These are phyloP conservation scores for Candolleomyces eurysporus DNA, from an alignment of 768 basidiomycete species.

Conservation along the genomic window DNA sequence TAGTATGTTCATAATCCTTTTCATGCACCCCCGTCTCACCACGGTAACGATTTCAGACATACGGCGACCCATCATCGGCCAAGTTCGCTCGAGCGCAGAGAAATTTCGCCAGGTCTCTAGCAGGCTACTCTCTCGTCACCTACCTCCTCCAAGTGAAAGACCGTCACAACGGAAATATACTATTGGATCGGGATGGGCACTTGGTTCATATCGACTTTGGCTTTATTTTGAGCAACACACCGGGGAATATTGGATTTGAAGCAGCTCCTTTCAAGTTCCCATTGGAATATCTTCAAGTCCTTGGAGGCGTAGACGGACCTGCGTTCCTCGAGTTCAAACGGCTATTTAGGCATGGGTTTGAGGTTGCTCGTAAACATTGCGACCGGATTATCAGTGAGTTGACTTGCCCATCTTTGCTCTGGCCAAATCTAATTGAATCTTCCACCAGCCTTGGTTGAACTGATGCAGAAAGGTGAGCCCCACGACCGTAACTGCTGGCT, in stretches of 20 bases:
- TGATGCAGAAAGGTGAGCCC: slow-evolving; percentile 89
- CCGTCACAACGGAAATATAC: slow-evolving; percentile 97
- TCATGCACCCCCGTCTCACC: not conserved
- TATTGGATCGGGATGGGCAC: slow-evolving; percentile 93
- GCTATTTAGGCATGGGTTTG: slow-evolving; percentile 91
- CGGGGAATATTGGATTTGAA: slow-evolving; percentile 97
- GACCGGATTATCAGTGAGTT: slow-evolving; percentile 94
- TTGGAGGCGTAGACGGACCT: slow-evolving; percentile 79
- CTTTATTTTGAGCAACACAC: slow-evolving; percentile 95
- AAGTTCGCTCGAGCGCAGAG: slow-evolving; percentile 88
- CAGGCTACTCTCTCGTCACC: slow-evolving; percentile 94
- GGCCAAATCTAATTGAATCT: not conserved
- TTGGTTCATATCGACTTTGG: slow-evolving; percentile 98
- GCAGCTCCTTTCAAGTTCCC: slow-evolving; percentile 99
- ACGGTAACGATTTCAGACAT: slow-evolving; percentile 53
- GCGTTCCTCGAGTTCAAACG: slow-evolving; percentile 82
- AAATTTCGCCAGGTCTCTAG: slow-evolving; percentile 91
- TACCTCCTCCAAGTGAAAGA: slow-evolving; percentile 98
- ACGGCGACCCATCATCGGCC: slow-evolving; percentile 83
- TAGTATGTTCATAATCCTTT: slow-evolving; percentile 23
- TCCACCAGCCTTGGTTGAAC: slow-evolving; percentile 67
- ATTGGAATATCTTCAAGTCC: slow-evolving; percentile 91
- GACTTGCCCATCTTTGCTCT: slow-evolving; percentile 22
- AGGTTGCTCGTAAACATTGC: slow-evolving; percentile 91
- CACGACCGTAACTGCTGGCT: not conserved